Percentiles rank a stretch among this genome's conserved stretches.
Evolutionary conservation across 1,284 basidiomycete genomes (phyloP).

Genomic region (Trichosporon sp.): DNA sequence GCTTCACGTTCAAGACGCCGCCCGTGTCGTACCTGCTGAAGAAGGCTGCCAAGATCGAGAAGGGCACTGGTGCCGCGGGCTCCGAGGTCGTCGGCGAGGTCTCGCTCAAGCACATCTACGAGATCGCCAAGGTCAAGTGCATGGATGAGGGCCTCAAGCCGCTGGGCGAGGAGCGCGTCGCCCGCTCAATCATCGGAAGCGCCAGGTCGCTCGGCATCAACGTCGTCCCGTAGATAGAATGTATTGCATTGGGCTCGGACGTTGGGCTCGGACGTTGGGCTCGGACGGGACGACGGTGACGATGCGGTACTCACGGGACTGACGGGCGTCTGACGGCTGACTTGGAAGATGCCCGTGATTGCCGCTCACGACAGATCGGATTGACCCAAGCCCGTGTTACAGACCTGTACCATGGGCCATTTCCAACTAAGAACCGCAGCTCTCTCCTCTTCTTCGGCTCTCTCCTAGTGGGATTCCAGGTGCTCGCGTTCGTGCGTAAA

Average conservation of each 20-base stretch:
- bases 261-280: no score
- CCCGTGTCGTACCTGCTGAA: slow-evolving; percentile 89
- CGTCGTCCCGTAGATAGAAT: slow-evolving; percentile 63
- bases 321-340: no score
- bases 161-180: slow-evolving; percentile 75
- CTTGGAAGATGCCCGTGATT: no score
- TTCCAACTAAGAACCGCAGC: no score
- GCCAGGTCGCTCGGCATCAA: slow-evolving; percentile 79
- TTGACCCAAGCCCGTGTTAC: no score
- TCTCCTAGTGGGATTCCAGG: no score
- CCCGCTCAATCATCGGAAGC: slow-evolving; percentile 78
- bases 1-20: slow-evolving; percentile 87
- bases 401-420: no score
- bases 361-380: neutral
- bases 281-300: neutral
- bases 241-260: neutral
- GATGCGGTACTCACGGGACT: no score
- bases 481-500: no score
- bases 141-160: slow-evolving; percentile 82
- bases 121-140: slow-evolving; percentile 96
- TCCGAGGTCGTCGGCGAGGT: slow-evolving; percentile 64
- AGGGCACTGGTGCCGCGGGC: slow-evolving; percentile 61
- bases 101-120: slow-evolving; percentile 94
- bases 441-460: no score
- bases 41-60: slow-evolving; percentile 83